Base-by-base conservation (phyloP, 768 basidiomycete species). In the Trametes cubensis region DNA sequence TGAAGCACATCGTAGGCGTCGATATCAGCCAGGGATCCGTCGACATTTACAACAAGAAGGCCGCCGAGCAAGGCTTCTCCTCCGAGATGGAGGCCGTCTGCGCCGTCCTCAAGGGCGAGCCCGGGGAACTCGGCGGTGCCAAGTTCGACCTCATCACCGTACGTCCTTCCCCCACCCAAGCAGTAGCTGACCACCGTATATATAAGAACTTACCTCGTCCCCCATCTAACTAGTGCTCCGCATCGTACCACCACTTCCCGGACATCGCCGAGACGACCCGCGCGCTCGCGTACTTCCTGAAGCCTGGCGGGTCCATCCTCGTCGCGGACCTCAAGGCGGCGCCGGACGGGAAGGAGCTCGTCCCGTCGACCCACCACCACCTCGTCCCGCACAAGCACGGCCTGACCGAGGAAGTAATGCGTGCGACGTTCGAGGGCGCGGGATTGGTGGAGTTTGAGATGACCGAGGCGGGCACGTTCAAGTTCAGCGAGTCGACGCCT, bases 11-110 rank as follows among this genome's bases (percentile, higher is more conserved):
- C 63, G 73, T 91, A 17, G 91, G 90, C 11, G 84, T 89, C 17
- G 92, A 93, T 69, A 88, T 92, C 69, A 90, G 86, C 73, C 84
- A 86, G 64, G 81, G 74, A 1, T 83, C 86, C 78, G 87, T 92
- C 10, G 85, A 90, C 57, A 73, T 77, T 17, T 93, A 83, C 77
- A 90, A 90, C 72, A 67, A 73, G 54, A 76, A 78, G 21, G 84
- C 84, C 14, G 61, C 61, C 20, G 82, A 87, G 57, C 86, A 90
- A 60, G 88, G 89, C 5, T 82, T 90, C 40, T 67, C 80, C 1
- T 73, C 77, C 1, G 85, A 89, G 68, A 88, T 92, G 86, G 77
- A 77, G 11, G 87, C 87, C 1, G 71, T 90, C 30, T 81, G 84
- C 61, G 72, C 71, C 0, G 81, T 81, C 44, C 77, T 85, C 38